A percentile compares a stretch with the other conserved stretches of the same genome.
phyloP scores from a whole-genome alignment of 1,284 basidiomycete genomes.

The Veloporphyrellus conicus region DNA sequence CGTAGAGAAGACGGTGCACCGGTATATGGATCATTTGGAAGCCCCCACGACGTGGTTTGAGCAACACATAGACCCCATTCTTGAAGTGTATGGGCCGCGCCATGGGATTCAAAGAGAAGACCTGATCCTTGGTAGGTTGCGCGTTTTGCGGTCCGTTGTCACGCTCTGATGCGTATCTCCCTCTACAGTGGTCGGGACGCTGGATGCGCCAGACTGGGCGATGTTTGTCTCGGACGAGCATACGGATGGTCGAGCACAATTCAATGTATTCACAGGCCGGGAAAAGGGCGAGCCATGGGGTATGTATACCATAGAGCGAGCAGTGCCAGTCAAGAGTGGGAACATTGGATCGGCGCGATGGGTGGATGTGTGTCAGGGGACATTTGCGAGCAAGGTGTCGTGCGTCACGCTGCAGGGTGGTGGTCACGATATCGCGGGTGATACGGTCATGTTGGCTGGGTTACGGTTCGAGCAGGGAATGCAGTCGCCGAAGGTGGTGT shows the following conservation, averaged over 20 bases:
- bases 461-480: constrained; percentile 20
- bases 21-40: constrained; percentile 57
- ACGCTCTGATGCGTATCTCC: constrained; percentile 1
- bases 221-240: constrained; percentile 68
- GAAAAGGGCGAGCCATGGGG: constrained; percentile 59
- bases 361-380: constrained; percentile 36
- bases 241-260: constrained; percentile 58
- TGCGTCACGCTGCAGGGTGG: background rate
- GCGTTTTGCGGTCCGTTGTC: background rate
- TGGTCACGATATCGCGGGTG: constrained; percentile 12
- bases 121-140: constrained; percentile 56
- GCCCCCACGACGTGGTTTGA: constrained; percentile 70
- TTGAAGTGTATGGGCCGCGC: constrained; percentile 49
- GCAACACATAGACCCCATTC: constrained; percentile 59
- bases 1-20: constrained; percentile 64
- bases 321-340: constrained; percentile 36
- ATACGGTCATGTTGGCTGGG: constrained; percentile 26
- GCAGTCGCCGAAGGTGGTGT: constrained; percentile 14
- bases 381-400: constrained; percentile 55
- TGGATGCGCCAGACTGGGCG: constrained; percentile 64
- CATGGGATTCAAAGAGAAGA: constrained; percentile 67
- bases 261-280: constrained; percentile 59
- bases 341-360: constrained; percentile 39
- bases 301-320: constrained; percentile 56
- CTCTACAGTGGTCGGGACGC: constrained; percentile 59